Evolutionary conservation across 495 filamentous ascomycete genomes (phyloP), one percentile per base, ranked within the genome.

Genomic region (Neurospora sp.): DNA sequence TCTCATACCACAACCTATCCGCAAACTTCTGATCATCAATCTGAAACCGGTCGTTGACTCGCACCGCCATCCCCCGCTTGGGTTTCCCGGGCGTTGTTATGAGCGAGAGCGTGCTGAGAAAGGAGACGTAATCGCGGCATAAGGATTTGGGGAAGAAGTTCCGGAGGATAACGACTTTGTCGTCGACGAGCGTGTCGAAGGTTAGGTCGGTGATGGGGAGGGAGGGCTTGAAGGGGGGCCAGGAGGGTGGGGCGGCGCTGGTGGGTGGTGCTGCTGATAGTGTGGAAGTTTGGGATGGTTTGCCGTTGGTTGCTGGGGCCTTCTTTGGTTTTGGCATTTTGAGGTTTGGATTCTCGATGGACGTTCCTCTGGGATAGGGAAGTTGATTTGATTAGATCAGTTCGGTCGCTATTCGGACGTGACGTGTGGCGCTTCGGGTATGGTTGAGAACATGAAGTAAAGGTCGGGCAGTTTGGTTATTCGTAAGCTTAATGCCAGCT

Each of bases 41-140:
- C 83, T 97, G 93, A 79, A 92, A 96, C 39, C 95, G 90, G 78
- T 98, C 95, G 79, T 98, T 98, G 53, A 97, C 92, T 22, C 95
- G 86, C 38, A 94, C 81, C 1, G 95, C 95, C 53, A 96, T 90
- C 61, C 93, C 94, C 75, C 89, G 90, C 83, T 94, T 96, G 8
- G 94, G 94, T 69, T 90, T 90, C 0, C 90, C 91, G 0, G 93
- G 93, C 0, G 94, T 97, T 0, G 94, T 97, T 18, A 85, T 86
- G 41, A 98, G 83, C 0, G 93, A 90, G 22, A 97, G 82, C 0
- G 85, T 87, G n/a, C 87, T 85, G 0, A 97, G 88, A 77, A 96
- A 97, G 8, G 87, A 86, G 14, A 93, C 87, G 81, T 95, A 97
- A 45, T 87, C 90, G 77, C 91, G 91, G 85, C 94, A 97, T 3